phyloP scores from a whole-genome alignment of 306 rosid genomes.

The Quercus rubra region DNA sequence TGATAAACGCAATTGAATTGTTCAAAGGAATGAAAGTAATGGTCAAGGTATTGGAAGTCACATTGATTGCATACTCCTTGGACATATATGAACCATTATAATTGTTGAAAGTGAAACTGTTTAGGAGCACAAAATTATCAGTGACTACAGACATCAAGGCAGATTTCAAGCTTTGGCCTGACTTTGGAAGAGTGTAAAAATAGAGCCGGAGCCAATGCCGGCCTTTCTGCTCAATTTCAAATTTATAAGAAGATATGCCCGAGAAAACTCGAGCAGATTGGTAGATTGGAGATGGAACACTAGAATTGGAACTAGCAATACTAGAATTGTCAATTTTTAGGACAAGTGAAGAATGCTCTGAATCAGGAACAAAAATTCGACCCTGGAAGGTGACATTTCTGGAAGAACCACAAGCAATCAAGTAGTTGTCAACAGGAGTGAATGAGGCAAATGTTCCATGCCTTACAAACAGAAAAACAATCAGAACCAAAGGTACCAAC shows the following conservation, averaged over 20 bases:
- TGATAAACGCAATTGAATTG: slow-evolving; percentile 71
- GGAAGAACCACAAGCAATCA: slow-evolving; percentile 80
- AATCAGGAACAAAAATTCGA: slow-evolving; percentile 77
- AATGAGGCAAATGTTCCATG: slow-evolving; percentile 48
- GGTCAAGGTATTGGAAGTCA: slow-evolving; percentile 57
- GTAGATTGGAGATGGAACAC: slow-evolving; percentile 61
- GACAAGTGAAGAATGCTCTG: slow-evolving; percentile 50
- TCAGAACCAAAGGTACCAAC: slow-evolving; percentile 40
- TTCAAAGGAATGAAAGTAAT: slow-evolving; percentile 69
- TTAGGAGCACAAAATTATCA: slow-evolving; percentile 77
- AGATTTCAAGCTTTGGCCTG: slow-evolving; percentile 49
- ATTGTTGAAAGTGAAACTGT: slow-evolving; percentile 64
- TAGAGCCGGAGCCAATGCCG: slow-evolving; percentile 90
- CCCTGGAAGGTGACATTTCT: slow-evolving; percentile 58
- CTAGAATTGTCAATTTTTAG: slow-evolving; percentile 49
- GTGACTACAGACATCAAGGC: slow-evolving; percentile 67
- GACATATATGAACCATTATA: slow-evolving; percentile 66
- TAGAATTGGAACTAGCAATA: slow-evolving; percentile 53
- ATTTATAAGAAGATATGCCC: slow-evolving; percentile 56
- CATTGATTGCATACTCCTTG: slow-evolving; percentile 80
- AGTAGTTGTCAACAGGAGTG: slow-evolving; percentile 67
- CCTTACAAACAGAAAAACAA: slow-evolving; percentile 29
- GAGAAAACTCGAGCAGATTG: slow-evolving; percentile 75
- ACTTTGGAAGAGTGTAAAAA: slow-evolving; percentile 54
- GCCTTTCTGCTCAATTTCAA: slow-evolving; percentile 48